A percentile compares a stretch with the other conserved stretches of the same genome.
Conservation (phyloP, 257 asterid genomes). For the Solanum bulbocastanum region DNA sequence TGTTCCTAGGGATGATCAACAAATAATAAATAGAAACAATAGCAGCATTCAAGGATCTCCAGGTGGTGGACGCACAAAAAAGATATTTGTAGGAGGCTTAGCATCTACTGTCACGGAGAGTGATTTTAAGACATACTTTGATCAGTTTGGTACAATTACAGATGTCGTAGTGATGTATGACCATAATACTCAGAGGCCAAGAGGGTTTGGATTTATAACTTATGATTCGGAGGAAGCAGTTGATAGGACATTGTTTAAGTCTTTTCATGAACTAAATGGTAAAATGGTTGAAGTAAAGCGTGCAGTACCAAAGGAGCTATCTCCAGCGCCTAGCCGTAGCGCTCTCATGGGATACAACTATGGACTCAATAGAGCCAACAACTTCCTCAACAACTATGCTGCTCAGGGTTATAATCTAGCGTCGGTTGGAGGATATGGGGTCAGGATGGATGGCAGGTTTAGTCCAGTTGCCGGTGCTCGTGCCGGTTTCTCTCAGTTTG, state of each 20-base stretch:
- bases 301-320: constrained; percentile 76
- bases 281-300: constrained; percentile 80
- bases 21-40: constrained; percentile 43
- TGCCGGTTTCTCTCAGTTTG: constrained; percentile 50
- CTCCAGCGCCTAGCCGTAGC: constrained; percentile 58
- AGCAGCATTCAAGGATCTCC: constrained; percentile 69
- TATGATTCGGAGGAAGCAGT: constrained; percentile 79
- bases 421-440: constrained; percentile 53
- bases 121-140: constrained; percentile 64
- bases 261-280: constrained; percentile 71
- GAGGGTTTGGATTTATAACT: constrained; percentile 77
- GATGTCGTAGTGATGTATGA: constrained; percentile 82
- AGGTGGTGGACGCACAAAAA: constrained; percentile 69
- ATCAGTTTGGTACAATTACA: constrained; percentile 61
- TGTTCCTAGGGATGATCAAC: constrained; percentile 73
- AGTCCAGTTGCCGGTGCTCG: constrained; percentile 47
- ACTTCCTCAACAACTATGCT: constrained; percentile 44
- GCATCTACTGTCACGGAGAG: constrained; percentile 70
- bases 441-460: constrained; percentile 62
- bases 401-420: constrained; percentile 46
- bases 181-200: constrained; percentile 76
- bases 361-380: constrained; percentile 47
- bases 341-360: constrained; percentile 51
- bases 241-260: constrained; percentile 58
- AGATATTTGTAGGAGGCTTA: constrained; percentile 85